Base-by-base conservation (phyloP, 2,329 filamentous ascomycete species). In the Tolypocladium sp. region DNA sequence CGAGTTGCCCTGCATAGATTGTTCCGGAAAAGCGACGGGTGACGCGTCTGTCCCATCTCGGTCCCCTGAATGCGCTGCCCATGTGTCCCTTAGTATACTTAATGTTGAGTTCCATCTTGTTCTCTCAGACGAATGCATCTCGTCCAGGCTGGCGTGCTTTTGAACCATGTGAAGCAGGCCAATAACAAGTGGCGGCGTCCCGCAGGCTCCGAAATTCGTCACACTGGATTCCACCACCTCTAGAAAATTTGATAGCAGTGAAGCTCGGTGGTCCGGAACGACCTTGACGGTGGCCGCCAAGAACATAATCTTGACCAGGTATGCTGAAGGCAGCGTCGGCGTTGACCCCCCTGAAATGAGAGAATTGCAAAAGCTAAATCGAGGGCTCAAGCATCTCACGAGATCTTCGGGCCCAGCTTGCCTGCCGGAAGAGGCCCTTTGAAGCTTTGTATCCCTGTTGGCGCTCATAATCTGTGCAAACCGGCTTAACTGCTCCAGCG, bases 321-420 rank as follows among this genome's bases (percentile, higher is more conserved):
- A 71, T 7, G 74, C 72, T 6, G 73, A 71, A 0, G 73, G 73
- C 0, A 72, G 61, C 37, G 63, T 65, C 15, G 74, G 72, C 1
- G 68, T 72, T 12, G 71, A 69, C 12, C 68, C 67, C 10, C 69
- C 69, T 27, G 71, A 70, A 6, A 76, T 69, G 42, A 75, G 64
- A 1, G 73, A 74, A 60, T 74, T 74, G 67, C 74, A 76, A 59
- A 72, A 76, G 9, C 67, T 67, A 60, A 75, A 74, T 10, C 66
- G 69, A 6, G 68, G 61, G 53, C 74, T 71, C 10, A 76, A 60
- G 13, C 65, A 68, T 42, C 65, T 66, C 1, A 71, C 71, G 35
- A 76, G 65, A 37, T 69, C 67, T 49, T 71, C 68, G 13, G 70
- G 64, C 9, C 59, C 62, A 15, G 63, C 33, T 4, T n/a, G 15